Percentiles rank a stretch among this genome's conserved stretches.
Conservation (phyloP, 2,329 filamentous ascomycete genomes). For the Colletotrichum sp. region DNA sequence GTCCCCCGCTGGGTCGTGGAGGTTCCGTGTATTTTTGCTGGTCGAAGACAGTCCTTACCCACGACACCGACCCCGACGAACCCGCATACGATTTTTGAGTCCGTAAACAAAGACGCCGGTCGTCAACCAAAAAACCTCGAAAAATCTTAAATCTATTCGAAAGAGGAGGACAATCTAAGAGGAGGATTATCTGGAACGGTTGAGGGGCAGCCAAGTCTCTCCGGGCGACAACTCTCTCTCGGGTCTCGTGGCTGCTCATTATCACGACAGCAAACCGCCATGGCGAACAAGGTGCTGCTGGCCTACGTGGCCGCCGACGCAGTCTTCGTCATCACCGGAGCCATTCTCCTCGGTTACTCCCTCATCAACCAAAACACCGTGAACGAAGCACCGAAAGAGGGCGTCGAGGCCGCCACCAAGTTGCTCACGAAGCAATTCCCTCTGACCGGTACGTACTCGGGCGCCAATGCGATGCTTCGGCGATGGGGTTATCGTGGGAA, state of each 20-base stretch:
- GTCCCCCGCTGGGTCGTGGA: slow-evolving; percentile 21
- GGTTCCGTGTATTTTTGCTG: slow-evolving; percentile 16
- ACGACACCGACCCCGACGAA: slow-evolving; percentile 1
- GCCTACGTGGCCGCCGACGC: slow-evolving; percentile 53
- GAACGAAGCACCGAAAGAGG: slow-evolving; percentile 47
- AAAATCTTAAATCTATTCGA: neutral
- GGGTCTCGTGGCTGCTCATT: slow-evolving; percentile 25
- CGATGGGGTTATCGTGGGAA: neutral
- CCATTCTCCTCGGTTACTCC: slow-evolving; percentile 60
- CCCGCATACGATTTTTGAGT: neutral
- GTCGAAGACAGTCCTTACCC: slow-evolving; percentile 23
- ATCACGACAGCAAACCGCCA: slow-evolving; percentile 31
- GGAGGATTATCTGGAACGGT: neutral
- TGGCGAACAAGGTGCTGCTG: slow-evolving; percentile 61
- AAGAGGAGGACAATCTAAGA: neutral
- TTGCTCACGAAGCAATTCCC: slow-evolving; percentile 60
- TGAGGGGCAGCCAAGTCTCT: slow-evolving; percentile 24
- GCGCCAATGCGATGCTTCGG: neutral
- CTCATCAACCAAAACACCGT: slow-evolving; percentile 55
- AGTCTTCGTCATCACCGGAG: slow-evolving; percentile 59
- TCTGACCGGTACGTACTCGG: slow-evolving; percentile 43
- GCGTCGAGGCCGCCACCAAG: slow-evolving; percentile 54
- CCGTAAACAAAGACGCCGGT: slow-evolving; percentile 37
- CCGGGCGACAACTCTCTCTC: slow-evolving; percentile 19
- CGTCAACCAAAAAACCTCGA: slow-evolving; percentile 30